phyloP scores from a whole-genome alignment of 805 yeast genomes.

The Saturnispora diversa region DNA sequence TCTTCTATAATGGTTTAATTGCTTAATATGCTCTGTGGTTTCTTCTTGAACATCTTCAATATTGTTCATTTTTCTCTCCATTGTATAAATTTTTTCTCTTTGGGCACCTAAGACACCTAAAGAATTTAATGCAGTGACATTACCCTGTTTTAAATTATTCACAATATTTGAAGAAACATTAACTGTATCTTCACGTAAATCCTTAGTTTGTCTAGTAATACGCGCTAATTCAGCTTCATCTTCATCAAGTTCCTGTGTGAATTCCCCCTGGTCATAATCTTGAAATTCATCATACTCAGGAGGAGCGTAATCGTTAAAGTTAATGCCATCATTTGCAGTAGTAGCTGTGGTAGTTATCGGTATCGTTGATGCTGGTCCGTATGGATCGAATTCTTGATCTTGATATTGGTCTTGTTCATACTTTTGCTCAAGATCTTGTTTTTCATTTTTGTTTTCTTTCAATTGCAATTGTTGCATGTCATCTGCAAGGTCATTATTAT shows the following conservation, averaged over 20 bases:
- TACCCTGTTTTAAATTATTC: slow-evolving; percentile 62
- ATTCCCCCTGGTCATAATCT: slow-evolving; percentile 23
- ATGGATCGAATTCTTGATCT: slow-evolving; percentile 18
- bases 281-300: slow-evolving; percentile 9
- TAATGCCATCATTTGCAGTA: slow-evolving; percentile 12
- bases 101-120: slow-evolving; percentile 92
- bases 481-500: slow-evolving; percentile 2
- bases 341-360: slow-evolving; percentile 12
- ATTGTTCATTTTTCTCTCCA: slow-evolving; percentile 49
- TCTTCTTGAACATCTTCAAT: slow-evolving; percentile 67
- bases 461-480: slow-evolving; percentile 12
- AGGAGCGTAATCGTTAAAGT: slow-evolving; percentile 26
- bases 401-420: slow-evolving; percentile 11
- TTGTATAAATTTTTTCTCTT: slow-evolving; percentile 71
- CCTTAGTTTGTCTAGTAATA: slow-evolving; percentile 71
- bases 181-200: slow-evolving; percentile 60
- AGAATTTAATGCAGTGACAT: slow-evolving; percentile 68
- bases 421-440: too few relatives aligned
- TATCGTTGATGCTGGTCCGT: slow-evolving; percentile 20
- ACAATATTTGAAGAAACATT: slow-evolving; percentile 80
- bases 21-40: slow-evolving; percentile 76
- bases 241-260: slow-evolving; percentile 57
- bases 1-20: slow-evolving; percentile 71
- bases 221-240: slow-evolving; percentile 82
- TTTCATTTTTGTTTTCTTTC: slow-evolving; percentile 7